A percentile compares a stretch with the other conserved stretches of the same genome.
Conservation (phyloP, 495 filamentous ascomycete species). For the Lasiosphaeria miniovina region DNA sequence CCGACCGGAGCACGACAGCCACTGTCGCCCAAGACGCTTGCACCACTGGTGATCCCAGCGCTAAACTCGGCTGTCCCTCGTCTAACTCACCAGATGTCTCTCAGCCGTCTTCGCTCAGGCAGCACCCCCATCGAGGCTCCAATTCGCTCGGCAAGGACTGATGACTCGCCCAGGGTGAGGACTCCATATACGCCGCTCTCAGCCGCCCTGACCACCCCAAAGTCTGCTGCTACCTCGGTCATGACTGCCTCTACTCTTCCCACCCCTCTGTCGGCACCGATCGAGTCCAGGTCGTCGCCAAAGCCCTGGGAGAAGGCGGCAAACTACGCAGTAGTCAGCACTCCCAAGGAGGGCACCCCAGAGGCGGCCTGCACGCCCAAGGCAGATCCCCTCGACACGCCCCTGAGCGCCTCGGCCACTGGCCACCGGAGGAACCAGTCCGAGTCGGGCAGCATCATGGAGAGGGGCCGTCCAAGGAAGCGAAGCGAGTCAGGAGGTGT, state of each 20-base stretch:
- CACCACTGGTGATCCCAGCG: constrained; percentile 51
- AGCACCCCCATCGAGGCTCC: constrained; percentile 35
- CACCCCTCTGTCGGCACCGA: constrained; percentile 45
- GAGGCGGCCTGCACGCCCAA: constrained; percentile 29
- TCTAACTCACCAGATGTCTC: constrained; percentile 37
- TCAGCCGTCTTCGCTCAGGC: constrained; percentile 38
- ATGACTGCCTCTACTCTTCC: constrained; percentile 42
- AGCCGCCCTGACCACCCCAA: constrained; percentile 36
- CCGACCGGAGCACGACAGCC: constrained; percentile 33
- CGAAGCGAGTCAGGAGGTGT: constrained; percentile 36
- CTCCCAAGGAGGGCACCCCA: constrained; percentile 25
- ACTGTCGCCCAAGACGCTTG: constrained; percentile 47
- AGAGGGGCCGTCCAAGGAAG: constrained; percentile 56
- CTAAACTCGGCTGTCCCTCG: constrained; percentile 34
- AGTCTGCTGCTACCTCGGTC: constrained; percentile 39
- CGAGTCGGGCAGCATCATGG: constrained; percentile 57
- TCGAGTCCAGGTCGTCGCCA: constrained; percentile 40
- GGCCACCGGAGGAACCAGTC: constrained; percentile 50
- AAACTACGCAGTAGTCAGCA: constrained; percentile 18
- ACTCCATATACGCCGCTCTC: constrained; percentile 45
- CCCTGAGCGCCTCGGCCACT: constrained; percentile 17
- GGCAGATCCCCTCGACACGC: constrained; percentile 32
- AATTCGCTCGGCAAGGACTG: constrained; percentile 32
- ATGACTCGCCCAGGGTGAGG: constrained; percentile 45
- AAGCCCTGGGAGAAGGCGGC: constrained; percentile 44